Conservation (phyloP, 1,139 yeast genomes). For the Candida sojae region DNA sequence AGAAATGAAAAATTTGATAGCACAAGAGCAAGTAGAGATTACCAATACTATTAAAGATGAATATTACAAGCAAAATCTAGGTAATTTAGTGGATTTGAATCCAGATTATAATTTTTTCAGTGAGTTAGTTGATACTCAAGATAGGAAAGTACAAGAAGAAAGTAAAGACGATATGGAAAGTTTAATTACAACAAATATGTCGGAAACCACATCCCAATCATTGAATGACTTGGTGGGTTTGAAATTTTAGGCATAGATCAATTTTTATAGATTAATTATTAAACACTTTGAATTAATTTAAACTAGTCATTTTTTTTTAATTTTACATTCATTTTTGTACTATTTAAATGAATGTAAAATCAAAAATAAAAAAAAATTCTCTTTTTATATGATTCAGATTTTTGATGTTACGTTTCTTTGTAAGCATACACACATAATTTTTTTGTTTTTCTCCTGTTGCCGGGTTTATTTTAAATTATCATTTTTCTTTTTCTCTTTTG, state of each 20-base stretch:
- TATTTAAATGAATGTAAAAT: neutral
- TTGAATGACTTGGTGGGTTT: conserved; percentile 14
- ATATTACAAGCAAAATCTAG: conserved; percentile 14
- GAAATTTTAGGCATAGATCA: conserved; percentile 7
- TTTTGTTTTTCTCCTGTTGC: no score
- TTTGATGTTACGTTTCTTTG: no score
- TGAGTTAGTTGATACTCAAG: neutral
- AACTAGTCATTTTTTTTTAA: neutral
- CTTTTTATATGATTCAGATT: no score
- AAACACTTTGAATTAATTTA: no score
- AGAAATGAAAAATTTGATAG: conserved; percentile 18
- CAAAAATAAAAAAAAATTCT: no score
- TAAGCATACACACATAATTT: no score
- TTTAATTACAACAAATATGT: conserved; percentile 2
- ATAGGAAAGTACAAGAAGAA: conserved; percentile 2
- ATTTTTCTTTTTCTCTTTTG: no score
- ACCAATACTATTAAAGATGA: conserved; percentile 17
- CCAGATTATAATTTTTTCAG: conserved; percentile 23
- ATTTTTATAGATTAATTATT: no score
- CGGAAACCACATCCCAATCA: conserved; percentile 8
- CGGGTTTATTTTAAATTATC: no score
- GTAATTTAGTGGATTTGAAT: conserved; percentile 20
- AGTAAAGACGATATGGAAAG: conserved; percentile 7
- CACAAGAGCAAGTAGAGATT: conserved; percentile 22
- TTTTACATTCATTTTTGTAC: conserved; percentile 2